Evolutionary conservation across 257 asterid genomes (phyloP), one percentile per base, ranked within the genome.

Genomic region (Solanum sejunctum): DNA sequence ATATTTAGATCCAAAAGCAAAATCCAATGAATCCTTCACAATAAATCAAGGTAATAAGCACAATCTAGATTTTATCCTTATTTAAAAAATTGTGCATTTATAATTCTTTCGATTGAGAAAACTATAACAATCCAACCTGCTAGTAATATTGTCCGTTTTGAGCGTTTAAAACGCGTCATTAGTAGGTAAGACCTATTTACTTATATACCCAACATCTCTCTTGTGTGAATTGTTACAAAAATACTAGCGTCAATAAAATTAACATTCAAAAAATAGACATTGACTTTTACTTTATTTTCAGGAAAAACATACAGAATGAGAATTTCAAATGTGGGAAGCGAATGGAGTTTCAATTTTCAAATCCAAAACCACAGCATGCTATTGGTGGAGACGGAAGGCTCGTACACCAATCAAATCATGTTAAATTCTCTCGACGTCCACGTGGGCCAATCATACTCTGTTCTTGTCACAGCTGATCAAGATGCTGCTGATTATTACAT

Each of bases 361-460:
- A 93, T 93, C 16, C 89, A 94, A 70, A 89, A 90, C 11, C 98
- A 93, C 71, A 88, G 3, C 21, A 90, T 94, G 95, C 36, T 89
- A 55, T 55, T 94, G 71, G 95, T 94, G 1, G 98, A 94, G 84
- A 89, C 91, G 2, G 98, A 94, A 75, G 98, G 95, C 39, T 91
- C 97, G 16, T 94, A 93, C 88, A 86, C 92, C 80, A 86, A 89
- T 58, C 91, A 89, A 83, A 85, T 88, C 9, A n/a, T 41, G 17
- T 23, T 94, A 54, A 87, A 84, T 7, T 92, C 94, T 13, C 91
- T 94, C 0, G 98, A 94, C 4, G 91, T 94, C 57, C 97, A 94
- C 81, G 90, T 92, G 4, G 98, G 98, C 28, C 98, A 94, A 52
- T 94, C 97, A 49, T 94, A 94, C 86, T 93, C 97, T 20, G 95